Conservation (phyloP, 139 green algal genomes). For the Tetradesmus obliquus region DNA sequence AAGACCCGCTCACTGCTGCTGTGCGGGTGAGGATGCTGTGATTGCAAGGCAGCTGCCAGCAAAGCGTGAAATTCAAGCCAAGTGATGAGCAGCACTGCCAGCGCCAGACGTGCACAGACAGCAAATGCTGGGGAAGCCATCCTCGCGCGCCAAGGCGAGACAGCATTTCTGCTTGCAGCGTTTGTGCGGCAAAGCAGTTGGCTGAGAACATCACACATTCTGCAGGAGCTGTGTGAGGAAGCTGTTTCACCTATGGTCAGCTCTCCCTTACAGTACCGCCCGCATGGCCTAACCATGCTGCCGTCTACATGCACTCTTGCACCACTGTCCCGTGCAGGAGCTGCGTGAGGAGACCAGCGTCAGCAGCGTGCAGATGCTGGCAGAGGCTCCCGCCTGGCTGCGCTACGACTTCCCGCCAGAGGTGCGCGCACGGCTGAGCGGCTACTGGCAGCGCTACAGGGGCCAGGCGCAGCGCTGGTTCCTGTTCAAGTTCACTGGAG, state of each 20-base stretch:
- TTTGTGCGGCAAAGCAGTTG: too few relatives aligned
- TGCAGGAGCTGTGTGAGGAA: not conserved
- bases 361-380: not conserved
- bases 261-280: not conserved
- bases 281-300: not conserved
- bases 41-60: not conserved
- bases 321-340: not conserved
- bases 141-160: too few relatives aligned
- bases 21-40: slow-evolving; percentile 9
- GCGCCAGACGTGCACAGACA: too few relatives aligned
- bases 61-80: not conserved
- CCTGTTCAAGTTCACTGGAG: slow-evolving; percentile 47
- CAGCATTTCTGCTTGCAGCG: too few relatives aligned
- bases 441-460: slow-evolving; percentile 2
- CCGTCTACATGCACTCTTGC: not conserved
- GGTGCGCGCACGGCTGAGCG: not conserved
- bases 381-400: slow-evolving; percentile 17
- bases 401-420: slow-evolving; percentile 7
- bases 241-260: not conserved
- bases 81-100: too few relatives aligned
- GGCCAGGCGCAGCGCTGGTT: slow-evolving; percentile 54
- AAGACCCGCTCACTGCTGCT: slow-evolving; percentile 46
- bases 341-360: slow-evolving; percentile 44
- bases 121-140: too few relatives aligned
- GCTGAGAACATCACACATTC: not conserved